phyloP scores from a whole-genome alignment of 768 basidiomycete genomes.

The Naganishia vishniacii region DNA sequence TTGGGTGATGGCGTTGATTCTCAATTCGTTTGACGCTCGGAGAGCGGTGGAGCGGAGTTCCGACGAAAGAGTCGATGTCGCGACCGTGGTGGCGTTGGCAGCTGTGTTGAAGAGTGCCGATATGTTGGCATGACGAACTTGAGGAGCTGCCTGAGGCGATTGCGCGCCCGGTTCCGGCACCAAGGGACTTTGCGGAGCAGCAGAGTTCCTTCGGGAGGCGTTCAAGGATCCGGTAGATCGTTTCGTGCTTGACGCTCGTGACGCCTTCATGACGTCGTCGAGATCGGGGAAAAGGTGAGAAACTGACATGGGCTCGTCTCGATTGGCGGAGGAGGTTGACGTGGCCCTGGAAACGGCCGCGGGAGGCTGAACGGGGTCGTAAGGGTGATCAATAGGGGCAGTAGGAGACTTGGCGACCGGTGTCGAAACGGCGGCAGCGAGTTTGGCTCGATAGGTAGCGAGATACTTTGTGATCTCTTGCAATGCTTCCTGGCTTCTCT shows the following conservation, averaged over 20 bases:
- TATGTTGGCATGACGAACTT: neutral
- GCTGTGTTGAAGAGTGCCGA: slow-evolving; percentile 1
- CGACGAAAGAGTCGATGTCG: neutral
- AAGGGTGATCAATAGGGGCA: neutral
- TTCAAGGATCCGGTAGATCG: slow-evolving; percentile 7
- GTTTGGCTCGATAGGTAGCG: slow-evolving; percentile 4
- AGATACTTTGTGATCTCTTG: slow-evolving; percentile 23
- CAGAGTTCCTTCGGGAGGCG: neutral
- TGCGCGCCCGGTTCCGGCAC: neutral
- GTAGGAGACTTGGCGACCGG: neutral
- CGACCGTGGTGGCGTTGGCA: slow-evolving; percentile 2
- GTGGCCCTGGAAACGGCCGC: neutral
- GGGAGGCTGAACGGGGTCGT: neutral
- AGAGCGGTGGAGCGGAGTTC: slow-evolving; percentile 6
- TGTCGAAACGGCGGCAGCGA: neutral
- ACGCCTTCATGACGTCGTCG: slow-evolving; percentile 9
- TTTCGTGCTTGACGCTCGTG: neutral
- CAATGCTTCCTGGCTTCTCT: slow-evolving; percentile 21
- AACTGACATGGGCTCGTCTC: neutral
- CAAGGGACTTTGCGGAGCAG: neutral
- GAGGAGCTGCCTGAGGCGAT: neutral
- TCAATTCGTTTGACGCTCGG: slow-evolving; percentile 6
- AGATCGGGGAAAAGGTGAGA: slow-evolving; percentile 16
- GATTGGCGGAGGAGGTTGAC: neutral
- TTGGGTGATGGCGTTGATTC: slow-evolving; percentile 3